Conservation (phyloP, 2,329 filamentous ascomycete genomes). For the Arthrobotrys sinensis region DNA sequence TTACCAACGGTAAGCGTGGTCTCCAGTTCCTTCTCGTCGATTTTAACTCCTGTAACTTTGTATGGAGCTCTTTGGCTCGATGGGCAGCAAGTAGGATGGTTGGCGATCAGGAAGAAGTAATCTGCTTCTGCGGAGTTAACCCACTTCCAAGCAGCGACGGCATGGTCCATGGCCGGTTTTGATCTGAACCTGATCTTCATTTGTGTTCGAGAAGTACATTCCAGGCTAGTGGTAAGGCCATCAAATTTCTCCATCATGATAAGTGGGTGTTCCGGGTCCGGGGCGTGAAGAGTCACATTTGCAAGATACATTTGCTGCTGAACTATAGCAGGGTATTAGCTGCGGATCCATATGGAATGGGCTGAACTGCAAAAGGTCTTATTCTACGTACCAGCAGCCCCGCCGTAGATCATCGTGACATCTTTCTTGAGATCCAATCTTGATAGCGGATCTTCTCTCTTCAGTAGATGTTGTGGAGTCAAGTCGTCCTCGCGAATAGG, state of each 20-base stretch:
- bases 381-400: slow-evolving; percentile 61
- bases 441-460: slow-evolving; percentile 59
- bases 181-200: slow-evolving; percentile 65
- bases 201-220: slow-evolving; percentile 62
- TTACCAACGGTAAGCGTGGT: slow-evolving; percentile 23
- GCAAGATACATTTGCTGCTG: slow-evolving; percentile 64
- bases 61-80: slow-evolving; percentile 65
- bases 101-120: slow-evolving; percentile 66
- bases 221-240: slow-evolving; percentile 64
- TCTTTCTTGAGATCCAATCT: slow-evolving; percentile 62
- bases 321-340: slow-evolving; percentile 34
- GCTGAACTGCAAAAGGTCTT: background rate
- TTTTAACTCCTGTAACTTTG: slow-evolving; percentile 31
- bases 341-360: background rate
- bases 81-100: slow-evolving; percentile 65
- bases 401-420: slow-evolving; percentile 64
- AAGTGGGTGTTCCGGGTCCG: slow-evolving; percentile 64
- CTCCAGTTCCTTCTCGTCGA: background rate
- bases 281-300: slow-evolving; percentile 66
- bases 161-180: slow-evolving; percentile 64
- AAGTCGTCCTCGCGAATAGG: slow-evolving; percentile 51
- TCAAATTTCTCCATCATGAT: slow-evolving; percentile 66
- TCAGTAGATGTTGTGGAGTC: slow-evolving; percentile 27
- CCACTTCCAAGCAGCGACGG: slow-evolving; percentile 64
- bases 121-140: slow-evolving; percentile 65